phyloP scores from a whole-genome alignment of 2,329 filamentous ascomycete species.

The Chaetomiaceae sp. region DNA sequence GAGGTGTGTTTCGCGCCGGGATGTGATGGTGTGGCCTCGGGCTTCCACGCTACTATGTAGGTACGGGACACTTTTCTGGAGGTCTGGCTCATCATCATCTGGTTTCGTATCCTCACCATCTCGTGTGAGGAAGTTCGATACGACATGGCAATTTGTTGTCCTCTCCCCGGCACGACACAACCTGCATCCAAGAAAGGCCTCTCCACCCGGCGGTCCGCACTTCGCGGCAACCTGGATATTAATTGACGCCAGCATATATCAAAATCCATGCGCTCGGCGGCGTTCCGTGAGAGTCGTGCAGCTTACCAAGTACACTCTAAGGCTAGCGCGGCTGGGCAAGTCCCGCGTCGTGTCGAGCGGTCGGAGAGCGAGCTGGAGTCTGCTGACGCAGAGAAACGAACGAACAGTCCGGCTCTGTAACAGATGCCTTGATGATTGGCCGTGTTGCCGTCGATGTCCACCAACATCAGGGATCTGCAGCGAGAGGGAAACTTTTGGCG shows the following conservation, averaged over 20 bases:
- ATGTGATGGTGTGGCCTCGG: too few relatives aligned
- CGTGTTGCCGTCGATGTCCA: too few relatives aligned
- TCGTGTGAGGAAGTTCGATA: conserved; percentile 4
- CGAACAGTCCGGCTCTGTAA: too few relatives aligned
- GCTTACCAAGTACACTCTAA: too few relatives aligned
- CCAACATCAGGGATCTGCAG: neutral
- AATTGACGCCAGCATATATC: conserved; percentile 13
- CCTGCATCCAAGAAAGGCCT: neutral
- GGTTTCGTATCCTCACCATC: neutral
- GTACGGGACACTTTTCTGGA: too few relatives aligned
- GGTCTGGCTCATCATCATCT: too few relatives aligned
- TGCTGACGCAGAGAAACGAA: too few relatives aligned
- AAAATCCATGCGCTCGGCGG: conserved; percentile 10
- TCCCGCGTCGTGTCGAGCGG: too few relatives aligned
- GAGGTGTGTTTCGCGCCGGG: conserved; percentile 9
- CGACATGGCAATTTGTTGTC: conserved; percentile 3
- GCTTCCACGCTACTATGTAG: too few relatives aligned
- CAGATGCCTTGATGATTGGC: too few relatives aligned
- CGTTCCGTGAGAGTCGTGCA: neutral
- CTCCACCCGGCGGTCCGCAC: neutral
- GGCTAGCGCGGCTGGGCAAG: too few relatives aligned
- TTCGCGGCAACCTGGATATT: conserved; percentile 12
- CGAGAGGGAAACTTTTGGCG: neutral
- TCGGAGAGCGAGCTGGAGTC: neutral
- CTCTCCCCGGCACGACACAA: neutral